These are phyloP conservation scores for Solanum stenotomum DNA, from an alignment of 257 asterid genomes.

Conservation along the genomic window DNA sequence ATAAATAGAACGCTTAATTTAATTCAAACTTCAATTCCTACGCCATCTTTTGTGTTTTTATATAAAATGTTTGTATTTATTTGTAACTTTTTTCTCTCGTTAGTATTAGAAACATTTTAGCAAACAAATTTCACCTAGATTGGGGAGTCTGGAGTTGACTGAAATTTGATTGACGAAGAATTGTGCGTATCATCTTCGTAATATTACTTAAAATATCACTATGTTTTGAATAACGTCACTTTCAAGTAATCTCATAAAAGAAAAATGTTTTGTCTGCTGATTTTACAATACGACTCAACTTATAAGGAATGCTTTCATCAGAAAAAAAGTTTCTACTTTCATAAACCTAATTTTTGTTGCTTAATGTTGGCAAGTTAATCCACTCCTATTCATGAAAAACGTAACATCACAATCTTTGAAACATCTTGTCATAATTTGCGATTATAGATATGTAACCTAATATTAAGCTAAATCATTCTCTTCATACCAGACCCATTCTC, in stretches of 20 bases:
- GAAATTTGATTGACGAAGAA: not conserved
- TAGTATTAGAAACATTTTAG: not conserved
- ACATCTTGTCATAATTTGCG: accelerated
- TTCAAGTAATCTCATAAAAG: no score
- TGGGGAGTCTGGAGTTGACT: not conserved
- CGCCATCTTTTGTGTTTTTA: not conserved
- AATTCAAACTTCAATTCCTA: not conserved
- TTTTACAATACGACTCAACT: no score
- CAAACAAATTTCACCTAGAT: no score
- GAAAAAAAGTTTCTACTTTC: no score
- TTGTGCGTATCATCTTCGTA: not conserved
- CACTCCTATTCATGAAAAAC: no score
- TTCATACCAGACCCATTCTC: not conserved
- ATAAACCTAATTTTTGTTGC: not conserved
- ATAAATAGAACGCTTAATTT: not conserved
- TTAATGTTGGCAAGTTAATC: not conserved
- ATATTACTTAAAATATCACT: no score
- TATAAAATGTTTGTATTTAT: not conserved
- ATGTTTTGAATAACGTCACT: no score
- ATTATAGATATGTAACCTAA: not conserved
- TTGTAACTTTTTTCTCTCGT: not conserved
- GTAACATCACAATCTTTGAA: not conserved
- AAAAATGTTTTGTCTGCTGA: accelerated
- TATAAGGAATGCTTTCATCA: no score
- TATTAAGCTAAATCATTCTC: not conserved